Conservation (phyloP, 225 moss, liverwort and hornwort genomes). For the Bryum argenteum region DNA sequence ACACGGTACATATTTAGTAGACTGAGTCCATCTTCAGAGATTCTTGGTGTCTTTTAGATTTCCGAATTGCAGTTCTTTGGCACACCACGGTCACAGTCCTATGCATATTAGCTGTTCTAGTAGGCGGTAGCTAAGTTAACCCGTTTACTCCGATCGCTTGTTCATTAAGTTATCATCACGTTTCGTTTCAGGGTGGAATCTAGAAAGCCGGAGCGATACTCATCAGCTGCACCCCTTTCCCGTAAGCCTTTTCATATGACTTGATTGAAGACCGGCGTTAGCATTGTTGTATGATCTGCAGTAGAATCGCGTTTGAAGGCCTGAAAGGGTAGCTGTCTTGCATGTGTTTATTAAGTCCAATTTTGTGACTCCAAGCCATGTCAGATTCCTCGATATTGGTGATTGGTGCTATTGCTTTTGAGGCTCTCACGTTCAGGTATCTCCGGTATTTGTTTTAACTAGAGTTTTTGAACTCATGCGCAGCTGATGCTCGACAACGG, state of each 20-base stretch:
- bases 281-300: background rate
- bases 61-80: background rate
- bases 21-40: conserved; percentile 17
- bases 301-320: conserved; percentile 5
- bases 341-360: background rate
- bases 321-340: conserved; percentile 7
- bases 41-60: conserved; percentile 11
- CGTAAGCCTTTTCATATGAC: conserved; percentile 52
- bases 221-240: conserved; percentile 94
- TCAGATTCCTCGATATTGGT: background rate
- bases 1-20: conserved; percentile 1
- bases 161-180: conserved; percentile 12
- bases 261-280: background rate
- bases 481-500: conserved; percentile 97
- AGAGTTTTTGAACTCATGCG: conserved; percentile 25
- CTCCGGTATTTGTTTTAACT: background rate
- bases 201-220: conserved; percentile 96
- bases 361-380: background rate
- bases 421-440: conserved; percentile 4
- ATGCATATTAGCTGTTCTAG: background rate
- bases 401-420: conserved; percentile 1
- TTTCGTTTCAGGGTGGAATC: conserved; percentile 81
- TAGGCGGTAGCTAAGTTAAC: background rate
- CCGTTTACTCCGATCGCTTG: background rate
- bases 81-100: background rate